Evolutionary conservation across 306 rosid species (phyloP).

Genomic region (Medicago truncatula): DNA sequence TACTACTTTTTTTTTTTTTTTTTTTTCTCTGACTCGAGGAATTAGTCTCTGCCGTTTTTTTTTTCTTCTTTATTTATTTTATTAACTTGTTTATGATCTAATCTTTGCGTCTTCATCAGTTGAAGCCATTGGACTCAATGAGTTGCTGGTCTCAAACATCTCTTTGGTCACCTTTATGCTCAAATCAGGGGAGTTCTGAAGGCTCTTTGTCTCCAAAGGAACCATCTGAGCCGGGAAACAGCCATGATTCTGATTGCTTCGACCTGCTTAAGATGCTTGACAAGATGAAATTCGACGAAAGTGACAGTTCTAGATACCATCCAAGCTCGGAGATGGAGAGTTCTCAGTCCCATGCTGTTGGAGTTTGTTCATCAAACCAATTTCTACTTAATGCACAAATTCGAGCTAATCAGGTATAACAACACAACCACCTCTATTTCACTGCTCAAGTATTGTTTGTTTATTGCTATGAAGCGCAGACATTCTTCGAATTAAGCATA

Average conservation of each 20-base stretch:
- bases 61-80: not conserved
- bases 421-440: not conserved
- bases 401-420: slow-evolving; percentile 57
- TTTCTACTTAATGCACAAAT: slow-evolving; percentile 50
- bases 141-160: slow-evolving; percentile 55
- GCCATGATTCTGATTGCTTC: slow-evolving; percentile 32
- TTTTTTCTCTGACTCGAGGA: too few species aligned
- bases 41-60: too few species aligned
- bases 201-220: slow-evolving; percentile 51
- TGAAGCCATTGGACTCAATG: slow-evolving; percentile 55
- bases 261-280: slow-evolving; percentile 48
- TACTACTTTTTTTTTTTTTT: not conserved
- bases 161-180: slow-evolving; percentile 57
- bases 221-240: slow-evolving; percentile 30
- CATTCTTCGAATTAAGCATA: too few species aligned
- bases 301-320: not conserved
- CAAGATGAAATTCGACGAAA: slow-evolving; percentile 47
- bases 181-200: slow-evolving; percentile 57
- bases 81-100: not conserved
- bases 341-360: slow-evolving; percentile 1
- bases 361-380: slow-evolving; percentile 40
- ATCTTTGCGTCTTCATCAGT: not conserved
- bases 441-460: not conserved
- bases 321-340: too few species aligned
- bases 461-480: too few species aligned